Evolutionary conservation across 768 basidiomycete genomes (phyloP), one percentile per base, ranked within the genome.

Genomic region (Boletus insuetus): DNA sequence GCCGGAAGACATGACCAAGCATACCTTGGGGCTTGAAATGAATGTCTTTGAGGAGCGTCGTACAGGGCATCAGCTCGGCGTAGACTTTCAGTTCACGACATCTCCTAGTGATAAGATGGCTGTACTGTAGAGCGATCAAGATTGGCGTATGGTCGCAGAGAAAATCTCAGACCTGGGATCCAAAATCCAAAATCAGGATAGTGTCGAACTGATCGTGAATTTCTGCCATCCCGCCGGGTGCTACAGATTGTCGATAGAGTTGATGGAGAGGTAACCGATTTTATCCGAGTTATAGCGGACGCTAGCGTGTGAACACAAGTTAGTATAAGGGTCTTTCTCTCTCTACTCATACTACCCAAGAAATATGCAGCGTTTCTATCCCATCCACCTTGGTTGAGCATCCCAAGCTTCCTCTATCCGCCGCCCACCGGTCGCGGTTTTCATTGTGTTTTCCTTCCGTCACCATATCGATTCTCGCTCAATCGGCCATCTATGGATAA

Each of bases 21-120:
- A 37, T 31, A 93, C 96, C 97, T 78, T 94, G 96, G 0, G 97
- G 97, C 69, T 89, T 93, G 82, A 97, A 98, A 29, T 81, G 81
- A 35, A 99, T 74, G 53, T 98, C 93, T 58, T 82, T 79, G 56
- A 98, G 79, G 73, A 88, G 90, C 29, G 89, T 87, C 2, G 97
- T 99, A 71, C 97, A 99, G 24, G 97, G 94, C 83, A 97, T 83
- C 66, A 99, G 80, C 76, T 99, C 97, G 49, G 96, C 96, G 68
- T 98, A 98, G 51, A 99, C 93, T 52, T 93, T 92, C 67, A 94
- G 82, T 73, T 99, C 97, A 68, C 97, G 87, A 81, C 96, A 98
- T 84, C 97, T 82, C 69, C 97, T 78, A 8, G 95, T 97, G 72
- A 98, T 98, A 59, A 99, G 78, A 78, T 98, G 97, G 61, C 95